Evolutionary conservation across 2,329 filamentous ascomycete species (phyloP), one percentile per base, ranked within the genome.

Genomic region (Mycosphaerella arachidis): DNA sequence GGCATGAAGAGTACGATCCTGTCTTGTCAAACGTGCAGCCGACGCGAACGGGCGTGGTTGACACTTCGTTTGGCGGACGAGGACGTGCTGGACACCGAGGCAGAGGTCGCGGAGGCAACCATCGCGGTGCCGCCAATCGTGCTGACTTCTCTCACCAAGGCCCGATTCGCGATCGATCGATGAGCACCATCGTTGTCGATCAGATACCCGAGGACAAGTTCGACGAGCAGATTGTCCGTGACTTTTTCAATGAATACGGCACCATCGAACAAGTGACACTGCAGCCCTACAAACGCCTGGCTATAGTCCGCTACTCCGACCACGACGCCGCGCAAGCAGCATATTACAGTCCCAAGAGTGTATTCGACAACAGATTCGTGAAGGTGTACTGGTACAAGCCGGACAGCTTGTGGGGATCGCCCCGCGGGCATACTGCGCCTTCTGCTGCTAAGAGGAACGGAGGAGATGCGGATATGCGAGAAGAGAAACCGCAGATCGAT

Each of bases 291-390:
- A 87, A 87, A 70, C 81, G 83, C 46, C 74, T 91, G 16, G 90
- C 90, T 1, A 78, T 90, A 31, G 80, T 94, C 63, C 88, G 86
- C 66, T 94, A 82, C 67, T 82, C 85, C 54, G 81, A 80, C 46
- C 89, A 87, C 81, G 80, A 81, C 6, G 76, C 84, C 13, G 90
- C 90, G 13, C 84, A 86, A 60, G 82, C 83, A 16, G 90, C 90
- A 1, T 91, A 90, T 71, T 82, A 82, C 51, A 92, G 88, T 8
- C 90, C 90, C 0, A 91, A 91, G 70, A 87, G 86, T 51, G 87
- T 94, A 48, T 94, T 93, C 70, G 88, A 92, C 68, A 94, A 93
- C 67, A 82, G 90, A 10, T 94, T 94, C 67, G 90, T 94, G 53
- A 92, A 91, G 68, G 87, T 93, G 0, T 92, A 88, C 68, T 93